Evolutionary conservation across 2,329 filamentous ascomycete species (phyloP).

Genomic region (Aureobasidium melanogenum): DNA sequence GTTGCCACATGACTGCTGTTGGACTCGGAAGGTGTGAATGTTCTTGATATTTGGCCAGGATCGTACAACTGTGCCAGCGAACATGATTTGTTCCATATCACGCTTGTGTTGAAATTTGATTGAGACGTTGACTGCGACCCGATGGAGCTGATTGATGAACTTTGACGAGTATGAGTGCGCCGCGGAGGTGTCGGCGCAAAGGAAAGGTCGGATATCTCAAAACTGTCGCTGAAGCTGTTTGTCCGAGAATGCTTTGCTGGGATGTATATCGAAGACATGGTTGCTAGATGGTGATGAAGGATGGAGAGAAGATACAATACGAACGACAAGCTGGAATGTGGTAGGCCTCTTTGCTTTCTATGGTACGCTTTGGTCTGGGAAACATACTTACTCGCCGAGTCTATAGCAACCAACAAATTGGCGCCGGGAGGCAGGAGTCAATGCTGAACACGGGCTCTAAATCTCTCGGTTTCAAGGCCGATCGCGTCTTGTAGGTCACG

Average conservation of each 20-base stretch:
- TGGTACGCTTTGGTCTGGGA: neutral
- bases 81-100: slow-evolving; percentile 5
- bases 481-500: neutral
- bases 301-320: neutral
- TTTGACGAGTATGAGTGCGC: neutral
- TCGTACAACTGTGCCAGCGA: neutral
- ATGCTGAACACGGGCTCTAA: neutral
- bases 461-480: neutral
- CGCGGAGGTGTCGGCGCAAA: neutral
- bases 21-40: neutral
- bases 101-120: neutral
- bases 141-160: neutral
- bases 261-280: neutral
- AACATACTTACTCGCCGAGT: slow-evolving; percentile 4
- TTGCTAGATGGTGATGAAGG: neutral
- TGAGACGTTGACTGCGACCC: neutral
- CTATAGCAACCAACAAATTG: slow-evolving; percentile 10
- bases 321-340: neutral
- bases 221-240: neutral
- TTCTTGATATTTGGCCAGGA: neutral
- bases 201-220: neutral
- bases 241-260: neutral
- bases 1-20: neutral
- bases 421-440: slow-evolving; percentile 6
- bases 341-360: neutral